These are phyloP conservation scores for Diaporthe citrichinensis DNA, from an alignment of 2,329 filamentous ascomycete genomes.

Conservation along the genomic window DNA sequence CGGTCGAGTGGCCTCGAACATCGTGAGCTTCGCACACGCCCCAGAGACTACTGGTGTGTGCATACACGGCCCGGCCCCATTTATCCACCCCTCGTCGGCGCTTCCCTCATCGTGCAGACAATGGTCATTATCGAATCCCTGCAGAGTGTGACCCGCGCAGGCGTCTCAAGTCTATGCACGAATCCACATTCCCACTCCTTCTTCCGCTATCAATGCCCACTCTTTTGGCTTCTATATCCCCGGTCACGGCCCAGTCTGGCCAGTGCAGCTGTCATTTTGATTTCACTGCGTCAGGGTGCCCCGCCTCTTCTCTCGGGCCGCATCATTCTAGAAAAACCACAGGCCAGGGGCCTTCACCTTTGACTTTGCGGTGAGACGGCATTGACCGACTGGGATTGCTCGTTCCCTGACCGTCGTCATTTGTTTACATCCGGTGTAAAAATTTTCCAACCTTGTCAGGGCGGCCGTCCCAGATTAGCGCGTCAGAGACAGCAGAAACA, in stretches of 20 bases:
- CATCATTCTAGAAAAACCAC: constrained; percentile 34
- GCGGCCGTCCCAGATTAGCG: background rate
- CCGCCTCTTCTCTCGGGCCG: constrained; percentile 32
- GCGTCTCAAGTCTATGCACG: constrained; percentile 31
- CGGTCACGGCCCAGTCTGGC: constrained; percentile 22
- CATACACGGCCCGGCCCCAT: constrained; percentile 14
- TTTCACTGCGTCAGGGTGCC: constrained; percentile 13
- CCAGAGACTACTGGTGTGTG: constrained; percentile 17
- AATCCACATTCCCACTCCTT: constrained; percentile 35
- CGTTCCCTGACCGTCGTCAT: constrained; percentile 22
- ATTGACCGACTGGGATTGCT: constrained; percentile 15
- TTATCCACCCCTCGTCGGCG: constrained; percentile 17
- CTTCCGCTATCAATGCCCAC: constrained; percentile 27
- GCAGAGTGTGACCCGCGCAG: constrained; percentile 9
- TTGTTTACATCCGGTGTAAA: background rate
- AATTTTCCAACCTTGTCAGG: background rate
- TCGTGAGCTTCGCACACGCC: constrained; percentile 36
- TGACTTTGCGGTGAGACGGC: constrained; percentile 33
- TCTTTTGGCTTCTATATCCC: constrained; percentile 30
- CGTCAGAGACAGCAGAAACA: background rate
- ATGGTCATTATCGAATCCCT: constrained; percentile 28
- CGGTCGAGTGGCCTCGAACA: background rate
- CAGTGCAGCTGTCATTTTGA: constrained; percentile 35
- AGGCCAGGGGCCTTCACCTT: constrained; percentile 25
- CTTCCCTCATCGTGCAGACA: constrained; percentile 28